Conservation (phyloP, 78 protist species). For the Guillardia theta region DNA sequence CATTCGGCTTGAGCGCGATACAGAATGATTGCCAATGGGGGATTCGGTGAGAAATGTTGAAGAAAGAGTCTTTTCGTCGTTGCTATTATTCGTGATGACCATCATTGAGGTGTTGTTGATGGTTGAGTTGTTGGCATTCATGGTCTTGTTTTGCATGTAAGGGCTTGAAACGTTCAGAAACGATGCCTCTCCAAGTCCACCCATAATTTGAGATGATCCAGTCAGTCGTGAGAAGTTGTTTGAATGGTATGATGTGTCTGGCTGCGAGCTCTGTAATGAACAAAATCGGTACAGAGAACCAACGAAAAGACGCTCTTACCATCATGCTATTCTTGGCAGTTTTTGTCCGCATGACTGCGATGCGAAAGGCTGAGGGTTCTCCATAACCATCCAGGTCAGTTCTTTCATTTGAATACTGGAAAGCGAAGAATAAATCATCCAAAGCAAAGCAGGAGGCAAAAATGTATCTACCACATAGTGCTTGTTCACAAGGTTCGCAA, state of each 20-base stretch:
- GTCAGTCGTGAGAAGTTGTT: background rate
- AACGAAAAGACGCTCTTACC: too few species aligned
- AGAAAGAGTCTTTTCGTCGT: background rate
- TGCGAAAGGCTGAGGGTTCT: background rate
- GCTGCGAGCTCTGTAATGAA: too few species aligned
- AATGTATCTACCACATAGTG: background rate
- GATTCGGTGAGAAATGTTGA: background rate
- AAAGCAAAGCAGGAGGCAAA: background rate
- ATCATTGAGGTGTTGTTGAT: background rate
- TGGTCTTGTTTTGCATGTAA: too few species aligned
- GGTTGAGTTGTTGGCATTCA: too few species aligned
- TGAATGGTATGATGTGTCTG: background rate
- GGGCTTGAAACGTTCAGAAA: too few species aligned
- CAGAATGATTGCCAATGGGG: background rate
- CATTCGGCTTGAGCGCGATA: background rate
- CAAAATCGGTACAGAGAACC: too few species aligned
- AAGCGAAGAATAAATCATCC: background rate
- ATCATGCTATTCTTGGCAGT: background rate
- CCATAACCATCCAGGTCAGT: background rate
- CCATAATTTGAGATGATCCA: background rate
- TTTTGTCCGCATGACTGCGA: background rate
- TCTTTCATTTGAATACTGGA: background rate
- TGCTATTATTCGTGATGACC: background rate
- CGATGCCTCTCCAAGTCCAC: background rate
- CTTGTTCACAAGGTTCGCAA: background rate